A percentile compares a stretch with the other conserved stretches of the same genome.
Conservation (phyloP, 257 asterid genomes). For the Gardenia jasminoides region DNA sequence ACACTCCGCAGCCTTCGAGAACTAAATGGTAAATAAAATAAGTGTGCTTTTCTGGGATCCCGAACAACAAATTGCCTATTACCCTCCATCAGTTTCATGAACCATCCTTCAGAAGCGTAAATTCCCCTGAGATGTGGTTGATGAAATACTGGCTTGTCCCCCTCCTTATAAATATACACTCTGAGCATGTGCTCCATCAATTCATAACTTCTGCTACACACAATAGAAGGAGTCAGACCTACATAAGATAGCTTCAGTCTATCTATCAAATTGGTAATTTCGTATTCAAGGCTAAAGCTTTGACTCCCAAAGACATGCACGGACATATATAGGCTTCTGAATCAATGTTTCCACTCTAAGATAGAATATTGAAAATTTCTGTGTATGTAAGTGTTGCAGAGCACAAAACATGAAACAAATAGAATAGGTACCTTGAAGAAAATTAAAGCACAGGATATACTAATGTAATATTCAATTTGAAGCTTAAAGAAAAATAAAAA, state of each 20-base stretch:
- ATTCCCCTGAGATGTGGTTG: constrained; percentile 47
- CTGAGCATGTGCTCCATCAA: constrained; percentile 53
- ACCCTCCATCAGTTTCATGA: constrained; percentile 55
- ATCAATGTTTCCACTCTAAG: neutral
- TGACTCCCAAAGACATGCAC: neutral
- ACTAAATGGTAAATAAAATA: constrained; percentile 61
- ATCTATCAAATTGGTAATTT: neutral
- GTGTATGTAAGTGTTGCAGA: neutral
- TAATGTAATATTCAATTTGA: neutral
- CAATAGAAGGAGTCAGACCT: neutral
- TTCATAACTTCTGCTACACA: constrained; percentile 47
- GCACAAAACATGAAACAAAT: neutral
- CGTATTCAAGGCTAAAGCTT: neutral
- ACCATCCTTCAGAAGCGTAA: constrained; percentile 77
- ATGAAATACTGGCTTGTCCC: constrained; percentile 61
- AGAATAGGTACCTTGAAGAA: neutral
- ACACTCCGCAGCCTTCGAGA: constrained; percentile 37
- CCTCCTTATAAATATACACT: constrained; percentile 58
- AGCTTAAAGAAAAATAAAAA: neutral
- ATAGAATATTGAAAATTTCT: neutral
- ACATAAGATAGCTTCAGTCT: neutral
- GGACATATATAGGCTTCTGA: neutral
- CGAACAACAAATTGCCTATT: constrained; percentile 45
- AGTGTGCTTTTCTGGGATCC: constrained; percentile 54
- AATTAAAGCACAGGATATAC: neutral